Evolutionary conservation across 1,284 basidiomycete genomes (phyloP).

Genomic region (Hypsizygus ulmarius): DNA sequence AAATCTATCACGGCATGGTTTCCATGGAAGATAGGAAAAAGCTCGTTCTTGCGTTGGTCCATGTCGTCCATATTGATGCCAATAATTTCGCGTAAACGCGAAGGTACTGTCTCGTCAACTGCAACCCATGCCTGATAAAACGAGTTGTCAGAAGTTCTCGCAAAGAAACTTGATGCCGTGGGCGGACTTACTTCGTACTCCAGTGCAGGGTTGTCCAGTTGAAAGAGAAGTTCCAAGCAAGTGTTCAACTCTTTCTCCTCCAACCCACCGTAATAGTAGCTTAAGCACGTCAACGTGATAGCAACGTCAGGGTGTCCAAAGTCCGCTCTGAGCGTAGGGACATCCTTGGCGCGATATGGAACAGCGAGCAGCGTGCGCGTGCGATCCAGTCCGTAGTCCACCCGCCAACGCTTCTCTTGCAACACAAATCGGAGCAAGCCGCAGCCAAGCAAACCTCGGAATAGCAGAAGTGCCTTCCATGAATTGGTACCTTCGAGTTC

Average conservation of each 20-base stretch:
- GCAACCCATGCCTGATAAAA: slow-evolving; percentile 35
- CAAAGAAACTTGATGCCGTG: background rate
- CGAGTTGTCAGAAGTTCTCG: background rate
- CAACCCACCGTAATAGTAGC: slow-evolving; percentile 53
- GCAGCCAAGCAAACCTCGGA: slow-evolving; percentile 43
- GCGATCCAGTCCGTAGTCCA: slow-evolving; percentile 50
- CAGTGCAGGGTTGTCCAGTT: slow-evolving; percentile 41
- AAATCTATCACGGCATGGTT: slow-evolving; percentile 48
- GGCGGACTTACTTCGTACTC: slow-evolving; percentile 32
- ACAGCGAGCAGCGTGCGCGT: slow-evolving; percentile 48
- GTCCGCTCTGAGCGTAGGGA: slow-evolving; percentile 46
- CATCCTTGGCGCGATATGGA: slow-evolving; percentile 53
- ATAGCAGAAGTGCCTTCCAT: slow-evolving; percentile 39
- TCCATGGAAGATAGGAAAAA: slow-evolving; percentile 36
- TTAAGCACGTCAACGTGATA: slow-evolving; percentile 46
- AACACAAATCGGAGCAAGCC: slow-evolving; percentile 43
- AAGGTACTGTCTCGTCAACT: slow-evolving; percentile 24
- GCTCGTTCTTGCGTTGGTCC: slow-evolving; percentile 28
- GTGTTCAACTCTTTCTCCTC: slow-evolving; percentile 35
- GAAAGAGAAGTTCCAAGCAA: slow-evolving; percentile 41
- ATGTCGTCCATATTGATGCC: slow-evolving; percentile 43
- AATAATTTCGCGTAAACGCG: slow-evolving; percentile 27
- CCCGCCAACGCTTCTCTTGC: slow-evolving; percentile 45
- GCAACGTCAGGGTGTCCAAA: slow-evolving; percentile 56
- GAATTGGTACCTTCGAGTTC: slow-evolving; percentile 15